Conservation (phyloP, 179 eudicot genomes). For the Heliamphora pulchella region DNA sequence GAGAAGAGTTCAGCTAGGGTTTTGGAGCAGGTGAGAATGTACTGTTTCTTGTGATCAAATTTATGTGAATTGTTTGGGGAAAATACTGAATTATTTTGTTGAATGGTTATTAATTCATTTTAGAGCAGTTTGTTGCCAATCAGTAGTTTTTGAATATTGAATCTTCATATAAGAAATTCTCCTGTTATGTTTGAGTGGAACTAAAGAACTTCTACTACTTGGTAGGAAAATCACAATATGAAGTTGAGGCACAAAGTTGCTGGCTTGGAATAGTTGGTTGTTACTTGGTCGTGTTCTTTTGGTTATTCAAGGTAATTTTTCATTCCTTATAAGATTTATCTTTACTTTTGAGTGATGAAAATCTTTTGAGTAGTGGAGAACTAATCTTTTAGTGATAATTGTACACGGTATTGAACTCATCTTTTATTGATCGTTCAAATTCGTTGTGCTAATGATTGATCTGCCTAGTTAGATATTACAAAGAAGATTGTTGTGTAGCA, state of each 20-base stretch:
- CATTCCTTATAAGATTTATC: neutral
- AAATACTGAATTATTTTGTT: too few species aligned
- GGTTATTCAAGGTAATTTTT: slow-evolving; percentile 34
- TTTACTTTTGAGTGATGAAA: neutral
- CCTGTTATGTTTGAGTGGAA: neutral
- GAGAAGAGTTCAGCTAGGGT: slow-evolving; percentile 53
- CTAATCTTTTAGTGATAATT: neutral
- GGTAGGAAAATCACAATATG: slow-evolving; percentile 61
- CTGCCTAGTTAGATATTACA: neutral
- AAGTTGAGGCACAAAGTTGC: slow-evolving; percentile 67
- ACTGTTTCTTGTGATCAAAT: neutral
- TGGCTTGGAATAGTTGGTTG: slow-evolving; percentile 48
- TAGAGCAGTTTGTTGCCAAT: slow-evolving; percentile 35
- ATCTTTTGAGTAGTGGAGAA: too few species aligned
- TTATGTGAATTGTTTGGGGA: neutral
- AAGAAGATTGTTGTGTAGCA: neutral
- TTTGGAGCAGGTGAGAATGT: slow-evolving; percentile 53
- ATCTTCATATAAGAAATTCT: neutral
- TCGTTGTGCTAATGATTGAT: neutral
- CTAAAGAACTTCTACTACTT: slow-evolving; percentile 7
- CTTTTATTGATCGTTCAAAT: neutral
- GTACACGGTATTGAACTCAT: neutral
- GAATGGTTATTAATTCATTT: too few species aligned
- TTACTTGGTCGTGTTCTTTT: slow-evolving; percentile 16
- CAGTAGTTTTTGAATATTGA: too few species aligned